Percentiles rank a stretch among this genome's conserved stretches.
Evolutionary conservation across 148 eudicot genomes (phyloP).

Genomic region (Talinum fruticosum): DNA sequence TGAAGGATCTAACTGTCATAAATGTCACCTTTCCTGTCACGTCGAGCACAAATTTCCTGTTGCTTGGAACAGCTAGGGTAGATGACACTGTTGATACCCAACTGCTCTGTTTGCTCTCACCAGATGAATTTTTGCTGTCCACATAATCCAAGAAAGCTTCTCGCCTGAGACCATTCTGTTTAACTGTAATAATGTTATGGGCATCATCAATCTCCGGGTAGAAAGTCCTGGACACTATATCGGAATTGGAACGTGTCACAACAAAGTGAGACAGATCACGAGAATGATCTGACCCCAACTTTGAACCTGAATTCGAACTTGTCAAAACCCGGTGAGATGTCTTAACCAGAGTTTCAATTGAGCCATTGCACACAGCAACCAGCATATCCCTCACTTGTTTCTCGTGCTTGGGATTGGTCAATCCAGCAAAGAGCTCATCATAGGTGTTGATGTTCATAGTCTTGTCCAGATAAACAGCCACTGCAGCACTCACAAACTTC

Average conservation of each 20-base stretch:
- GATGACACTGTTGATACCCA: slow-evolving; percentile 58
- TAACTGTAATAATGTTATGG: slow-evolving; percentile 14
- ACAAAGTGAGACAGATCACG: slow-evolving; percentile 39
- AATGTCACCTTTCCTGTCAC: slow-evolving; percentile 75
- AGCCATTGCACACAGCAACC: slow-evolving; percentile 60
- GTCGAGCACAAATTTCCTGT: slow-evolving; percentile 73
- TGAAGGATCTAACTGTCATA: slow-evolving; percentile 60
- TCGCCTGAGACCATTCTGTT: slow-evolving; percentile 17
- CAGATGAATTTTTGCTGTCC: slow-evolving; percentile 18
- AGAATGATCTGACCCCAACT: slow-evolving; percentile 19
- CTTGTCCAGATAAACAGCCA: slow-evolving; percentile 76
- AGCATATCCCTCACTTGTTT: slow-evolving; percentile 55
- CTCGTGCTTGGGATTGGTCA: slow-evolving; percentile 87
- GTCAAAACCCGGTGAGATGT: slow-evolving; percentile 69
- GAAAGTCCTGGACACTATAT: slow-evolving; percentile 26
- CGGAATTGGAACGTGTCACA: slow-evolving; percentile 33
- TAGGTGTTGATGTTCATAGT: slow-evolving; percentile 73
- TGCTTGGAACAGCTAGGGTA: slow-evolving; percentile 67
- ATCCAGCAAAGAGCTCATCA: slow-evolving; percentile 69
- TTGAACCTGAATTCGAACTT: slow-evolving; percentile 16
- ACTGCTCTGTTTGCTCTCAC: slow-evolving; percentile 30
- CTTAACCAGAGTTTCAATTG: slow-evolving; percentile 65
- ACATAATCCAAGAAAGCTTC: not conserved
- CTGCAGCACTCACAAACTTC: slow-evolving; percentile 64
- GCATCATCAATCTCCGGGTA: slow-evolving; percentile 21